Evolutionary conservation across 805 yeast species (phyloP), one percentile per base, ranked within the genome.

Genomic region (Barnettozyma vustinii): DNA sequence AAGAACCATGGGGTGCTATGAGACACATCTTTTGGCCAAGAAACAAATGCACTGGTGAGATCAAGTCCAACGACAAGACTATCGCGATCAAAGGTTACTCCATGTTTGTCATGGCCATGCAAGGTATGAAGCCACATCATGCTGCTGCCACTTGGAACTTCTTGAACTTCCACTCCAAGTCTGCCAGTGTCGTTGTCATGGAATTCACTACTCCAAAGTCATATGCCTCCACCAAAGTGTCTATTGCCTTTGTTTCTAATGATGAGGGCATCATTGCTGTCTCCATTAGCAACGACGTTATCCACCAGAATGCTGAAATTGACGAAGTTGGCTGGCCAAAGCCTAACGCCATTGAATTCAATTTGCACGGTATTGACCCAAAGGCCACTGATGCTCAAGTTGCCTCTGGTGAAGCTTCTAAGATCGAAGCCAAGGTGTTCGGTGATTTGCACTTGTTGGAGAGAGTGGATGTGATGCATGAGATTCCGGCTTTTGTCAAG

Each of bases 71-170:
- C 67, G 52, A 47, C 18, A 50, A 52, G 27, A 53, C 54, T 27
- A 49, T 56, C 39, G 53, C 60, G 3, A 72, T 67, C 26, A 56
- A 61, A 26, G 65, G 64, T 25, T 57, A 52, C 16, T 76, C 89
- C 44, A 86, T 94, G 96, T 91, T 82, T 63, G 96, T 92, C 47
- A 84, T 87, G 92, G 99, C 99, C 7, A 72, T 89, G 57, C 99
- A 94, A 73, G 98, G 98, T 53, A 91, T 94, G 98, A 94, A 94
- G 69, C 99, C 99, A 9, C 97, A 94, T 68, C 99, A 94, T 69
- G 97, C 97, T 33, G 99, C 99, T 49, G 88, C 96, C 52, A 71
- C 89, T 20, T 94, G 99, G 99, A 94, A 92, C 70, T 94, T 94
- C 65, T 69, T 87, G 53, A 85, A 88, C 69, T 92, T 87, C 76